phyloP scores from a whole-genome alignment of 1,284 basidiomycete genomes.

The Bondarzewia mesenterica region DNA sequence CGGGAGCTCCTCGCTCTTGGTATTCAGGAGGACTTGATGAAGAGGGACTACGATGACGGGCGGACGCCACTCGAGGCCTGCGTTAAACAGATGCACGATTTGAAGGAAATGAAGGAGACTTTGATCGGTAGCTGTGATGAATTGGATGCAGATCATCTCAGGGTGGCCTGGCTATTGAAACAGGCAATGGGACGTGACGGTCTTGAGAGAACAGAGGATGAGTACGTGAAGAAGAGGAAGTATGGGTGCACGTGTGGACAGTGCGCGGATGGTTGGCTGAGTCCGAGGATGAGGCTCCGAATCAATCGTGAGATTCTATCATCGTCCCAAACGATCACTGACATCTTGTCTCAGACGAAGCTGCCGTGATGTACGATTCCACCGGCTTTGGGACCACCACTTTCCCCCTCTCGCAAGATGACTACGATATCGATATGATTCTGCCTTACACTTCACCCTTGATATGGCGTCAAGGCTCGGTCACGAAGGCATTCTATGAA shows the following conservation, averaged over 20 bases:
- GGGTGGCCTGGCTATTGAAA: not conserved
- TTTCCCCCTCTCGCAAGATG: not conserved
- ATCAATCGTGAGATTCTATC: not conserved
- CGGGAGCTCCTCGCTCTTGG: not conserved
- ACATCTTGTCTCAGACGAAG: no score
- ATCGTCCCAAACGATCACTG: no score
- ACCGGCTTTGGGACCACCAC: no score
- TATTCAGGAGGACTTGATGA: not conserved
- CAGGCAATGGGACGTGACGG: not conserved
- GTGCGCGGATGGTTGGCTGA: not conserved
- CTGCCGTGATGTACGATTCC: not conserved
- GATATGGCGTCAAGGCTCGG: not conserved
- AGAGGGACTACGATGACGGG: not conserved
- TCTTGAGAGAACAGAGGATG: not conserved
- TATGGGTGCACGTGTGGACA: not conserved
- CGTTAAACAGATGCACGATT: not conserved
- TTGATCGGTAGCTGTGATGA: not conserved
- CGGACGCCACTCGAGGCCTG: not conserved
- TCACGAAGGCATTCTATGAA: not conserved
- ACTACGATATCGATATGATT: not conserved
- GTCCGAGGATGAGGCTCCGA: not conserved
- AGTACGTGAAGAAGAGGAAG: not conserved
- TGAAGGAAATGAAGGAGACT: not conserved
- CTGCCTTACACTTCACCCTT: not conserved
- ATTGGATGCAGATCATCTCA: not conserved